These are phyloP conservation scores for Anethum foeniculum DNA, from an alignment of 140 eudicot species.

Conservation along the genomic window DNA sequence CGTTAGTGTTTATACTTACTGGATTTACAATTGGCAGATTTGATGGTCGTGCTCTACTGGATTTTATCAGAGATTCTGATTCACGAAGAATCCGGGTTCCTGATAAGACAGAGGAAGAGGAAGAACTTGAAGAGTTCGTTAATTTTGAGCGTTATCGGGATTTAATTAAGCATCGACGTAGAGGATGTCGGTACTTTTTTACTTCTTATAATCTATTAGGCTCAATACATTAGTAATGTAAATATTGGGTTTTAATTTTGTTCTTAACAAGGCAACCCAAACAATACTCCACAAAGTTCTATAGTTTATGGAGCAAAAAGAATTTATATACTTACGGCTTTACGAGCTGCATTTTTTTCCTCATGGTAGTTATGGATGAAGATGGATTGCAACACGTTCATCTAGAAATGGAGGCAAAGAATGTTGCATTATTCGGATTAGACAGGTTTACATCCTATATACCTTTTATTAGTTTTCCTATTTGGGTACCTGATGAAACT, in stretches of 20 bases:
- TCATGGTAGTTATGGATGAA: conserved; percentile 72
- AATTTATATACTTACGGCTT: conserved; percentile 16
- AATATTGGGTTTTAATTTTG: conserved; percentile 17
- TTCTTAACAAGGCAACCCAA: conserved; percentile 29
- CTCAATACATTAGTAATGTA: conserved; percentile 21
- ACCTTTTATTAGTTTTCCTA: neutral
- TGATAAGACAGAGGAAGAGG: conserved; percentile 92
- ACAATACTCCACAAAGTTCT: conserved; percentile 20
- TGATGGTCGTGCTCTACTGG: conserved; percentile 99
- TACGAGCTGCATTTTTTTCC: conserved; percentile 31
- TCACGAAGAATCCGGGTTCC: conserved; percentile 53
- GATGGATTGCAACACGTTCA: conserved; percentile 88
- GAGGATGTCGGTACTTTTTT: conserved; percentile 99
- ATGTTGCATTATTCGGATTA: conserved; percentile 54
- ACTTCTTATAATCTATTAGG: conserved; percentile 35
- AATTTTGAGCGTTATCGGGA: conserved; percentile 99
- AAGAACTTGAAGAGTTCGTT: conserved; percentile 98
- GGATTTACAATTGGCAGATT: conserved; percentile 45
- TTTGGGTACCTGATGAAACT: neutral
- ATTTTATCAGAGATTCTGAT: conserved; percentile 80
- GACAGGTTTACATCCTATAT: conserved; percentile 51
- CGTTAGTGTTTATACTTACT: conserved; percentile 5
- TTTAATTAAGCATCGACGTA: conserved; percentile 99
- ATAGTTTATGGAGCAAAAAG: conserved; percentile 19
- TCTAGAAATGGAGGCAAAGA: conserved; percentile 90